Percentiles rank a stretch among this genome's conserved stretches.
Evolutionary conservation across 768 basidiomycete species (phyloP).

Genomic region (Leucosporidium scottii): DNA sequence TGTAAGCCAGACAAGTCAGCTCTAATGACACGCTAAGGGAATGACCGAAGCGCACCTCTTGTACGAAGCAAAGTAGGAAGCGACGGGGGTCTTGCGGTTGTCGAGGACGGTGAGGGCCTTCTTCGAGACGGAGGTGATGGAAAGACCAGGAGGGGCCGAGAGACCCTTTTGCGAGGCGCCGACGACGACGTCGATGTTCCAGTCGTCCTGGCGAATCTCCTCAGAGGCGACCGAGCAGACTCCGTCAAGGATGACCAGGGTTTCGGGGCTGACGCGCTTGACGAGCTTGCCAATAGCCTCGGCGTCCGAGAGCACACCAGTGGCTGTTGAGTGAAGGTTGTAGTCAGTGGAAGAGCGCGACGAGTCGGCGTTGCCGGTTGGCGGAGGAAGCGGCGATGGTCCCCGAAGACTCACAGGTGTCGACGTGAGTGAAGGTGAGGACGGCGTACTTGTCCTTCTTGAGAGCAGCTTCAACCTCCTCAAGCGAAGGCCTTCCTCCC

Average conservation of each 20-base stretch:
- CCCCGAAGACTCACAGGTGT: conserved; percentile 51
- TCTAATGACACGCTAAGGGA: no score
- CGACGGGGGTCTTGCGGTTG: conserved; percentile 56
- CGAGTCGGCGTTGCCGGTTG: conserved; percentile 51
- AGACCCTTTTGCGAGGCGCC: conserved; percentile 88
- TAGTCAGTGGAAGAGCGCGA: background rate
- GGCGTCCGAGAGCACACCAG: conserved; percentile 78
- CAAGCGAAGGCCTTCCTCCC: conserved; percentile 61
- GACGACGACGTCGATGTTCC: conserved; percentile 83
- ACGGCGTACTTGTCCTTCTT: conserved; percentile 75
- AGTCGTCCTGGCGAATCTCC: conserved; percentile 87
- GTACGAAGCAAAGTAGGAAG: conserved; percentile 64
- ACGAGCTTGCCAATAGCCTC: conserved; percentile 68
- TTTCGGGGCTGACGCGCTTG: conserved; percentile 69
- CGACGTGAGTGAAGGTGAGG: conserved; percentile 89
- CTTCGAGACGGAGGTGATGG: conserved; percentile 72
- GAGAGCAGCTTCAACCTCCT: conserved; percentile 62
- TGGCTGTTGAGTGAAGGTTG: conserved; percentile 16
- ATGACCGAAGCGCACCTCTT: background rate
- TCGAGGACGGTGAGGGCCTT: conserved; percentile 67
- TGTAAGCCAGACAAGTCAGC: no score
- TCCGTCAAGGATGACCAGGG: conserved; percentile 79
- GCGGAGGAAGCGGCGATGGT: background rate
- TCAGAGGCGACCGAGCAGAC: conserved; percentile 95
- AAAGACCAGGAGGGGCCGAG: conserved; percentile 84